Conservation (phyloP, 2,329 filamentous ascomycete genomes). For the Phoma sp. region DNA sequence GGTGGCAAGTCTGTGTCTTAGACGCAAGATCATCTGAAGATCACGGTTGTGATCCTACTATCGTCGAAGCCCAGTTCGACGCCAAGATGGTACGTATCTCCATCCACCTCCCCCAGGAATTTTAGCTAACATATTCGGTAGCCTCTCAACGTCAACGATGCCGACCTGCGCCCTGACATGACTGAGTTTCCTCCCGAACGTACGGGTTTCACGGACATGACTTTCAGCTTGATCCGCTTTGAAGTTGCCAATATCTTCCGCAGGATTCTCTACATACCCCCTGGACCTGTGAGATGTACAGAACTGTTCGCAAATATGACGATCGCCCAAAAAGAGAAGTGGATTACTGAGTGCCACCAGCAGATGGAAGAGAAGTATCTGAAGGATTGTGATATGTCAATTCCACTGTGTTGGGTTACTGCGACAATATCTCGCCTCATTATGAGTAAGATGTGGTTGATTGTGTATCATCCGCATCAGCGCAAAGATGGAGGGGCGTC, state of each 20-base stretch:
- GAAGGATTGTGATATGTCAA: slow-evolving; percentile 58
- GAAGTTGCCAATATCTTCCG: slow-evolving; percentile 58
- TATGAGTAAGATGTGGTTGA: slow-evolving; percentile 77
- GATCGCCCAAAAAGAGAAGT: slow-evolving; percentile 55
- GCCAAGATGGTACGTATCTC: slow-evolving; percentile 55
- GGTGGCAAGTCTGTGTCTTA: slow-evolving; percentile 66
- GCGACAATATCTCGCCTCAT: slow-evolving; percentile 73
- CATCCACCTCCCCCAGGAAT: no score
- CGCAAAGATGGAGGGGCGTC: slow-evolving; percentile 63
- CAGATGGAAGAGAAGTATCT: slow-evolving; percentile 58
- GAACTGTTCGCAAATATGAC: slow-evolving; percentile 53
- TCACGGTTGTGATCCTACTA: slow-evolving; percentile 67
- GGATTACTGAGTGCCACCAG: slow-evolving; percentile 56
- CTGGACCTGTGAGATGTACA: slow-evolving; percentile 49
- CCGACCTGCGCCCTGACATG: slow-evolving; percentile 58
- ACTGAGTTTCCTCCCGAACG: slow-evolving; percentile 55
- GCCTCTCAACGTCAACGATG: slow-evolving; percentile 64
- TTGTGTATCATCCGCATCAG: slow-evolving; percentile 76
- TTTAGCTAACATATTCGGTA: slow-evolving; percentile 19
- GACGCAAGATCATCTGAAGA: slow-evolving; percentile 68
- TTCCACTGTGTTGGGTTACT: slow-evolving; percentile 71
- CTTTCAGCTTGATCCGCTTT: slow-evolving; percentile 60
- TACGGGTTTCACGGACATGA: slow-evolving; percentile 63
- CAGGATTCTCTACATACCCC: slow-evolving; percentile 53
- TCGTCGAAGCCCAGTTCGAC: slow-evolving; percentile 64